Percentiles rank a stretch among this genome's conserved stretches.
phyloP scores from a whole-genome alignment of 176 grass and related monocot genomes.

The Neostapfia colusana region DNA sequence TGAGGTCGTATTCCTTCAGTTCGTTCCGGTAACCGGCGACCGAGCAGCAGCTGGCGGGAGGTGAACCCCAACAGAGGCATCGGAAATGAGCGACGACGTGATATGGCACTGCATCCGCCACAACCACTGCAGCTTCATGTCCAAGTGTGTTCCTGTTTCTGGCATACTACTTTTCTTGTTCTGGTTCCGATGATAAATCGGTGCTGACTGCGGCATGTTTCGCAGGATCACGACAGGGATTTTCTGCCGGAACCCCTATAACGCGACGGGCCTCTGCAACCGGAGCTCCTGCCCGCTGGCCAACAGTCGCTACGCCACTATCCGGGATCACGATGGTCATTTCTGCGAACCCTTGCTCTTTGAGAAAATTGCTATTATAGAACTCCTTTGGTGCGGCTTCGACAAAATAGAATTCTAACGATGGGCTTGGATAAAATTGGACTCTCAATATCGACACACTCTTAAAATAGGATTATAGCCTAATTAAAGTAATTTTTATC shows the following conservation, averaged over 20 bases:
- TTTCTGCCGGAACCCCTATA: conserved; percentile 74
- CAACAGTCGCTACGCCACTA: conserved; percentile 78
- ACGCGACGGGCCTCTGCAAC: conserved; percentile 73
- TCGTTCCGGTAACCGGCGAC: background rate
- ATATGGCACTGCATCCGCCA: conserved; percentile 63
- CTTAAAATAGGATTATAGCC: too few species aligned
- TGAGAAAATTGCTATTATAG: too few species aligned
- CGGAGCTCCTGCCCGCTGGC: conserved; percentile 78
- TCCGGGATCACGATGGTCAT: conserved; percentile 62
- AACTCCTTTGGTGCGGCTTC: too few species aligned
- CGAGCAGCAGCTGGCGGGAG: background rate
- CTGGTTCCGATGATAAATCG: too few species aligned
- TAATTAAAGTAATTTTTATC: too few species aligned
- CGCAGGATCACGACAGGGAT: conserved; percentile 56
- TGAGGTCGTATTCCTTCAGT: too few species aligned
- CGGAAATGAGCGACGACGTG: conserved; percentile 64
- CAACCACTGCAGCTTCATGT: conserved; percentile 65
- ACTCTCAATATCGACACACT: too few species aligned
- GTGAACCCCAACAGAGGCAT: background rate
- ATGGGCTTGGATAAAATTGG: too few species aligned
- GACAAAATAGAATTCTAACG: too few species aligned
- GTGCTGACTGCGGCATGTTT: background rate
- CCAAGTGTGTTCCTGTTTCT: conserved; percentile 40
- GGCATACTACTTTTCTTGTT: too few species aligned
- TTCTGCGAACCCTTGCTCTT: background rate